phyloP scores from a whole-genome alignment of 257 asterid species.

The Solanum gandarillasii region DNA sequence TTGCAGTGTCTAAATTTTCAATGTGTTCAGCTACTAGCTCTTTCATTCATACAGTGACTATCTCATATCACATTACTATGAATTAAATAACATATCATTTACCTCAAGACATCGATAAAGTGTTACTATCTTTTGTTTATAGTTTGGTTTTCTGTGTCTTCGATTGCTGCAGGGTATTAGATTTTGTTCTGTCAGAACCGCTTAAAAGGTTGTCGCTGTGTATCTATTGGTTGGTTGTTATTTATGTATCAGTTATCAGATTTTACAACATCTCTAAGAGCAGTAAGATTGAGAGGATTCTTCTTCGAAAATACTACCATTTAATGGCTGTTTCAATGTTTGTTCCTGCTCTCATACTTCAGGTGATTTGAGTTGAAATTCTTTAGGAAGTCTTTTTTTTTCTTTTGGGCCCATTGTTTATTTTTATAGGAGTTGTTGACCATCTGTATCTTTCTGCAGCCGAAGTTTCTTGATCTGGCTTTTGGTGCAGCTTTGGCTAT shows the following conservation, averaged over 20 bases:
- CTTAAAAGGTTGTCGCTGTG: slow-evolving; percentile 64
- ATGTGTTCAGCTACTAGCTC: background rate
- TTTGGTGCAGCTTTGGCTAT: slow-evolving; percentile 93
- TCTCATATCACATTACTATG: background rate
- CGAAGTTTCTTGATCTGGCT: slow-evolving; percentile 57
- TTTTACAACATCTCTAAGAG: slow-evolving; percentile 75
- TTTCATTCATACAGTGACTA: background rate
- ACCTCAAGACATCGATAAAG: background rate
- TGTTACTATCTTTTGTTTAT: background rate
- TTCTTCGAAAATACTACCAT: slow-evolving; percentile 96
- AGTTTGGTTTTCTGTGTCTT: slow-evolving; percentile 3
- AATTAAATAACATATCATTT: background rate
- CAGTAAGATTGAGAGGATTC: slow-evolving; percentile 81
- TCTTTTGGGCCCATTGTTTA: background rate
- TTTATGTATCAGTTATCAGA: slow-evolving; percentile 52
- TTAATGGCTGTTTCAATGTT: slow-evolving; percentile 68
- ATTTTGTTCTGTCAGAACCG: slow-evolving; percentile 76
- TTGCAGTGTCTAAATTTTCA: background rate
- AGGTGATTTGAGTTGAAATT: slow-evolving; percentile 18
- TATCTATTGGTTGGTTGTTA: slow-evolving; percentile 67
- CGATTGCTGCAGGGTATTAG: slow-evolving; percentile 47
- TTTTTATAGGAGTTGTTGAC: background rate
- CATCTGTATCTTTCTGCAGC: slow-evolving; percentile 20
- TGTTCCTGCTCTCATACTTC: slow-evolving; percentile 38
- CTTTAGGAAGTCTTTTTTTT: background rate